Percentiles rank a stretch among this genome's conserved stretches.
Conservation (phyloP, 139 green algal species). For the Chlorella sorokiniana region DNA sequence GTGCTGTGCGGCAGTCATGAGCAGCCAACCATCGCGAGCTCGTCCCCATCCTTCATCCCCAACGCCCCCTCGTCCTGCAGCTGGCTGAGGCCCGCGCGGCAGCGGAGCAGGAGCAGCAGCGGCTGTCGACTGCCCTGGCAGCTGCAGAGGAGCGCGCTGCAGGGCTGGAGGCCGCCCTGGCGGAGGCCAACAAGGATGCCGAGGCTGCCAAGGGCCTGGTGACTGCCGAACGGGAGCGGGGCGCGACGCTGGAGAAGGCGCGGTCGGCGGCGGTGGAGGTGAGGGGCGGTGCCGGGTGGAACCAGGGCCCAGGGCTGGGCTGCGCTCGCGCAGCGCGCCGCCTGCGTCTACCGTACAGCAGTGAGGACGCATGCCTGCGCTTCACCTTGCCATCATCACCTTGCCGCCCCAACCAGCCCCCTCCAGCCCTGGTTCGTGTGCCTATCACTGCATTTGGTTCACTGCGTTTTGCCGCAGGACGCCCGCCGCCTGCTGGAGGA, state of each 20-base stretch:
- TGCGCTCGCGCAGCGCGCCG: too few species aligned
- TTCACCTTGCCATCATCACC: too few species aligned
- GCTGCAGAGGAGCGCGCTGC: neutral
- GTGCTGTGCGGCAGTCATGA: too few species aligned
- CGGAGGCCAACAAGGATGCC: slow-evolving; percentile 9
- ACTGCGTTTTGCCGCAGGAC: slow-evolving; percentile 2
- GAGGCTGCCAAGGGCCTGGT: slow-evolving; percentile 32
- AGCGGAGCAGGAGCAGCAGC: neutral
- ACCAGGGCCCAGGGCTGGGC: too few species aligned
- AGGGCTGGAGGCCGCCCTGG: slow-evolving; percentile 1
- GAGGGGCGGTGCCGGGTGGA: neutral
- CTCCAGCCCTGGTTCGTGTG: too few species aligned
- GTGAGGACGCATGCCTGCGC: too few species aligned
- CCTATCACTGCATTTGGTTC: neutral
- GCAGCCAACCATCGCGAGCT: too few species aligned
- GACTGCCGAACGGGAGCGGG: slow-evolving; percentile 21
- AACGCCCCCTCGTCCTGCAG: too few species aligned
- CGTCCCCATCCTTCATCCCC: too few species aligned
- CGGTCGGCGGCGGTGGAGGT: slow-evolving; percentile 34
- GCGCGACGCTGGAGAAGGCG: slow-evolving; percentile 30
- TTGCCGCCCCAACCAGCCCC: too few species aligned
- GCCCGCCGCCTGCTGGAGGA: slow-evolving; percentile 25
- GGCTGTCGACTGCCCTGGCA: neutral
- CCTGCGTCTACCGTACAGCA: too few species aligned
- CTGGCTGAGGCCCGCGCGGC: neutral